phyloP scores from a whole-genome alignment of 371 early-diverging fungal genomes.

The Rhizopus microsporus region DNA sequence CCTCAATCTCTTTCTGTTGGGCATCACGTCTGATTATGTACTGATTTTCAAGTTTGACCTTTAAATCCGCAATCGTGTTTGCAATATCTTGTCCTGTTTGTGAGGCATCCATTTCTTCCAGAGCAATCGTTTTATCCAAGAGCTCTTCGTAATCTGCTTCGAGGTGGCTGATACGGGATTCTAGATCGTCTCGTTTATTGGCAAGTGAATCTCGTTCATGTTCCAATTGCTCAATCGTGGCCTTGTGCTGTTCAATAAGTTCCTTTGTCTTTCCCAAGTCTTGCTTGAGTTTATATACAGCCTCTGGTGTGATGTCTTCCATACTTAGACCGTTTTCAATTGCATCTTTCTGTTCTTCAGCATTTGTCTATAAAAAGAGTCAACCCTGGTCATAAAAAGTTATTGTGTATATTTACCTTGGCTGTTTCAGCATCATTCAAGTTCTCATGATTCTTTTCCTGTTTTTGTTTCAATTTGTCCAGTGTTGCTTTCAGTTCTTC shows the following conservation, averaged over 20 bases:
- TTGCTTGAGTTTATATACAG: constrained; percentile 52
- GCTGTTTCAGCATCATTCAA: constrained; percentile 8
- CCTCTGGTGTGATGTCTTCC: constrained; percentile 21
- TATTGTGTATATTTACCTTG: constrained; percentile 3
- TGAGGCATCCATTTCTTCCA: constrained; percentile 74
- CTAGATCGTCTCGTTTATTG: constrained; percentile 71
- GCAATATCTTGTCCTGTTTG: constrained; percentile 64
- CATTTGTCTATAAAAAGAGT: constrained; percentile 27
- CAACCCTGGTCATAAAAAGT: not conserved
- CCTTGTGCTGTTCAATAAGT: constrained; percentile 68
- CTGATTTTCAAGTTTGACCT: constrained; percentile 83
- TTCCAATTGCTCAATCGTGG: constrained; percentile 65
- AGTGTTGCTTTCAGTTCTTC: constrained; percentile 70
- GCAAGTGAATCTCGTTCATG: constrained; percentile 64
- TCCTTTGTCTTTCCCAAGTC: constrained; percentile 77
- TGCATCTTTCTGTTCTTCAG: constrained; percentile 73
- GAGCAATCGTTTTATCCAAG: constrained; percentile 87
- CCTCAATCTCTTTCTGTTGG: constrained; percentile 82
- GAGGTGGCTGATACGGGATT: constrained; percentile 68
- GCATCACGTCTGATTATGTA: constrained; percentile 75
- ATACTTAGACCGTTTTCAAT: constrained; percentile 70
- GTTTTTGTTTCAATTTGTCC: constrained; percentile 39
- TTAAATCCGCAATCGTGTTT: constrained; percentile 77
- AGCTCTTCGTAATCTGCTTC: constrained; percentile 92
- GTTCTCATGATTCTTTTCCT: constrained; percentile 20